Conservation (phyloP, 2,329 filamentous ascomycete species). For the Cladosporium colombiae region DNA sequence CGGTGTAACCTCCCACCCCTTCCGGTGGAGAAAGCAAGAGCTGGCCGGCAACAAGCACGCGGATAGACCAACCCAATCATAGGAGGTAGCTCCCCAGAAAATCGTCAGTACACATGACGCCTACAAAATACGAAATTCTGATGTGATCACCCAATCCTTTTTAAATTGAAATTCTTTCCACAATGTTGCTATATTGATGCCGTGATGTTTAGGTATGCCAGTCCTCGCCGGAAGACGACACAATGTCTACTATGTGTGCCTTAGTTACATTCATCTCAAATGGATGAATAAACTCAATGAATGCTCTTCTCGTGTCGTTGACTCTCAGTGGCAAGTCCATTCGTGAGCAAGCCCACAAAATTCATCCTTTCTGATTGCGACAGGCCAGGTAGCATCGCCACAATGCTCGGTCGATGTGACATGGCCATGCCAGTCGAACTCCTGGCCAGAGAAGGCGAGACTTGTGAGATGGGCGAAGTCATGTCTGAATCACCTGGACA, state of each 20-base stretch:
- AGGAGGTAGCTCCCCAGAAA: not conserved
- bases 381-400: not conserved
- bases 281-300: not conserved
- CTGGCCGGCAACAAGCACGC: not conserved
- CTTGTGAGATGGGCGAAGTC: not conserved
- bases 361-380: constrained; percentile 12
- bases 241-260: not conserved
- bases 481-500: not conserved
- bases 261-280: not conserved
- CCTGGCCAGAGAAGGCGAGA: not conserved
- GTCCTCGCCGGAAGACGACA: not conserved
- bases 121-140: not conserved
- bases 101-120: not conserved
- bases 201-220: not conserved
- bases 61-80: not conserved
- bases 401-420: constrained; percentile 1
- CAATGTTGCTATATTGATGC: not conserved
- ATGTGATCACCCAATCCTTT: not conserved
- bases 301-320: not conserved
- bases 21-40: not conserved
- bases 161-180: not conserved
- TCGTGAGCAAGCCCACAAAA: not conserved
- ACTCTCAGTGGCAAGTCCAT: not conserved
- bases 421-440: not conserved
- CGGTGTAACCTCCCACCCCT: not conserved